A percentile compares a stretch with the other conserved stretches of the same genome.
These are phyloP conservation scores for Malassezia japonica DNA, from an alignment of 1,284 basidiomycete species.

Conservation along the genomic window DNA sequence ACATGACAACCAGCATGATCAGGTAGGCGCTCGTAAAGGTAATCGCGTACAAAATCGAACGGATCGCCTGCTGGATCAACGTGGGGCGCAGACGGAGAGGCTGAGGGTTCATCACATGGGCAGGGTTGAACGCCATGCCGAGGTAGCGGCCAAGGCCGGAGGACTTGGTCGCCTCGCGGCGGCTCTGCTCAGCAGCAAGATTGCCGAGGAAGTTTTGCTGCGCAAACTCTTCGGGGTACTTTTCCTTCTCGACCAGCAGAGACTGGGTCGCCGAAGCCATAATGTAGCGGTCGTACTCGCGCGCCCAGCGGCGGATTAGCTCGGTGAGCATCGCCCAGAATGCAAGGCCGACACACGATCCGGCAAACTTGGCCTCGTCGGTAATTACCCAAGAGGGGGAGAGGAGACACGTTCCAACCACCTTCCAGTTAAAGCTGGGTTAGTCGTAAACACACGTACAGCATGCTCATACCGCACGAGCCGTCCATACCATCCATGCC, in stretches of 20 bases:
- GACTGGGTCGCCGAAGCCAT: slow-evolving; percentile 21
- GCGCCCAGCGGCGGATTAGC: slow-evolving; percentile 27
- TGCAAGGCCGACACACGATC: slow-evolving; percentile 38
- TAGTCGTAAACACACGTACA: not conserved
- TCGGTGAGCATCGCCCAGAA: slow-evolving; percentile 37
- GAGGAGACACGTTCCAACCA: slow-evolving; percentile 22
- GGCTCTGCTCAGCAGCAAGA: not conserved
- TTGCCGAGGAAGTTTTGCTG: not conserved
- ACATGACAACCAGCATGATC: slow-evolving; percentile 42
- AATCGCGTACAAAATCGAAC: slow-evolving; percentile 31
- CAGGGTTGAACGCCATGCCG: not conserved
- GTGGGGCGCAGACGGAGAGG: slow-evolving; percentile 9
- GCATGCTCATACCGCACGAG: slow-evolving; percentile 2
- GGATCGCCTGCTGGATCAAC: slow-evolving; percentile 30
- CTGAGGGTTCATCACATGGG: not conserved
- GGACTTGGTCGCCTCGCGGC: no score
- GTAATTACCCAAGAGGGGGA: slow-evolving; percentile 33
- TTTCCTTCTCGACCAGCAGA: slow-evolving; percentile 9
- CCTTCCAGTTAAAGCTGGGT: slow-evolving; percentile 12
- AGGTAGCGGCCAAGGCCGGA: not conserved
- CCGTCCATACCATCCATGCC: slow-evolving; percentile 10
- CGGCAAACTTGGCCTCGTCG: slow-evolving; percentile 28
- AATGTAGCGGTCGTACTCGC: slow-evolving; percentile 36
- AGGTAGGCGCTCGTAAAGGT: slow-evolving; percentile 39
- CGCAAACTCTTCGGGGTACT: not conserved